These are phyloP conservation scores for Mycena haematopus DNA, from an alignment of 768 basidiomycete genomes.

Conservation along the genomic window DNA sequence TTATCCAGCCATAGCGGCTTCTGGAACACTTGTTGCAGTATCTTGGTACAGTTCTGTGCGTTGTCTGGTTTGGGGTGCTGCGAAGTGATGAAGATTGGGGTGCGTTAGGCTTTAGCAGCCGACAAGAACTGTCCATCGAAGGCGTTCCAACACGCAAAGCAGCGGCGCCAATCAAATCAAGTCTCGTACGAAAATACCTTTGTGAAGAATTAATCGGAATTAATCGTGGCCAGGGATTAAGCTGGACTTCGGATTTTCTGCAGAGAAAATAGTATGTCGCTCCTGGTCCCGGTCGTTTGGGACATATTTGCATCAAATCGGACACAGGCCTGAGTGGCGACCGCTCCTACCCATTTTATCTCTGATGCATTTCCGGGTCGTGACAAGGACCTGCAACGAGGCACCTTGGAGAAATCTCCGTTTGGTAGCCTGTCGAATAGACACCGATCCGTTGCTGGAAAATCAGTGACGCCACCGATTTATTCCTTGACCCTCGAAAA, in stretches of 20 bases:
- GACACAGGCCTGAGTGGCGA: background rate
- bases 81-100: too few relatives aligned
- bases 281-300: background rate
- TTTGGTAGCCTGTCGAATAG: background rate
- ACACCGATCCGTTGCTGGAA: background rate
- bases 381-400: background rate
- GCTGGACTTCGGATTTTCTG: background rate
- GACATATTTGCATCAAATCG: background rate
- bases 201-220: background rate
- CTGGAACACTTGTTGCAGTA: background rate
- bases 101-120: too few relatives aligned
- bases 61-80: too few relatives aligned
- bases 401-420: background rate
- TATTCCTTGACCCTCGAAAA: too few relatives aligned
- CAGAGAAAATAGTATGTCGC: background rate
- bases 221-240: background rate
- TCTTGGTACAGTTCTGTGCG: too few relatives aligned
- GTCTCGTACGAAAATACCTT: background rate
- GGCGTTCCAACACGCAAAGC: background rate
- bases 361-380: background rate
- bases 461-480: too few relatives aligned
- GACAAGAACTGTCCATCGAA: background rate
- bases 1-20: background rate
- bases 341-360: background rate
- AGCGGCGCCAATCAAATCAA: conserved; percentile 1